Base-by-base conservation (phyloP, 305 asterid genomes). In the Lippia alba region DNA sequence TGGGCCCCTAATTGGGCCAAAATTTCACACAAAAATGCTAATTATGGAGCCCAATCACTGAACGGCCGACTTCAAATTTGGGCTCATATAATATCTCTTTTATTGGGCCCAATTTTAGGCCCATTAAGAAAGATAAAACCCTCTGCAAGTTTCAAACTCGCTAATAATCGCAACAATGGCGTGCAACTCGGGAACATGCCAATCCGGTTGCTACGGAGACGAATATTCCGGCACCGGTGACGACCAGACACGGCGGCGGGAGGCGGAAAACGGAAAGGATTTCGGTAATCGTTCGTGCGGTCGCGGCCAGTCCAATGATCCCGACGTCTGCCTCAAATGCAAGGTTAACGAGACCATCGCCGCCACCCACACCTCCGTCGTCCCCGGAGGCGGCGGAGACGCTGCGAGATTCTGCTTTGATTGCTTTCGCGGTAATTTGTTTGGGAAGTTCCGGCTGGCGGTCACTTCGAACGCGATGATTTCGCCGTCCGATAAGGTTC, bases 401-500 rank as follows among this genome's bases (percentile, higher is more conserved):
- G 39, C 71, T 10, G 76, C 71, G 16, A 83, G 86, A 73, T 91
- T 89, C 80, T 94, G 99, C 53, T 68, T 72, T 24, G 91, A 88
- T 54, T 94, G 99, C 81, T 94, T 94, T 20, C 85, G 95, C 12
- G 75, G 81, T 65, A 89, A 94, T 75, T 71, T 94, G 59, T 88
- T 73, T 58, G 96, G 93, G 41, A 94, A 91, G 91, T 94, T 94
- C 50, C 84, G 94, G 71, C 81, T 91, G 15, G 85, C 97, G 0
- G 96, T 91, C 40, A 84, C 90, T 56, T 80, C 97, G 44, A 94
- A 91, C 76, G 97, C 86, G 17, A 76, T 94, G 92, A 89, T 94
- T 78, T 86, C 83, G 45, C 97, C 97, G 39, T 79, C 96, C 18
- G 97, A 91, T 77, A 88, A 87, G 4, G 86, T 89, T 56, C 97